phyloP scores from a whole-genome alignment of 352 stramenopile species.

The Phytophthora capsici region DNA sequence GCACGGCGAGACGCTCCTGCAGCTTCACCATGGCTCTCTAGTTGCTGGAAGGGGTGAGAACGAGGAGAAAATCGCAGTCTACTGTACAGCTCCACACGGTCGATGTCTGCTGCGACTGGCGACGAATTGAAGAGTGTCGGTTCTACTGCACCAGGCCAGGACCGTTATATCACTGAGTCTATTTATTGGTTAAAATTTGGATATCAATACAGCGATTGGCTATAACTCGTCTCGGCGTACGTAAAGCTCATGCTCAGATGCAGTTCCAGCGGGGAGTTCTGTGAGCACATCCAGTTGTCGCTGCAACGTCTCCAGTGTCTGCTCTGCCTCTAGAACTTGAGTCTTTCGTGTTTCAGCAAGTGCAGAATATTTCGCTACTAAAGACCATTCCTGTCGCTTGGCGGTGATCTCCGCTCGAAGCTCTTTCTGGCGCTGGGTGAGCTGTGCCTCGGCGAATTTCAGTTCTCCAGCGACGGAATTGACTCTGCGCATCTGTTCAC shows the following conservation, averaged over 20 bases:
- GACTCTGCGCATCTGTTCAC: constrained; percentile 25
- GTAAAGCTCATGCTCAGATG: constrained; percentile 8
- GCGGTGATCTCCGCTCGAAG: constrained; percentile 48
- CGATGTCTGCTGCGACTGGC: constrained; percentile 11
- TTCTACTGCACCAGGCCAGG: constrained; percentile 15
- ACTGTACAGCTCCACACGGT: constrained; percentile 6
- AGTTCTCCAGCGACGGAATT: constrained; percentile 35
- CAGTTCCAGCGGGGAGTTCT: not conserved
- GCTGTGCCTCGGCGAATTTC: constrained; percentile 53
- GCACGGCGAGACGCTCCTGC: constrained; percentile 63
- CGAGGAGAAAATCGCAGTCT: not conserved
- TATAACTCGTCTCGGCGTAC: constrained; percentile 16
- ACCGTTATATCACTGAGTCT: constrained; percentile 9
- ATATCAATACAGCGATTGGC: constrained; percentile 14
- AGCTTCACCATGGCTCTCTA: constrained; percentile 31
- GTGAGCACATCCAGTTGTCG: constrained; percentile 36
- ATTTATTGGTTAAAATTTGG: not conserved
- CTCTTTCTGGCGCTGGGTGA: constrained; percentile 59
- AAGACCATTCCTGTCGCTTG: constrained; percentile 41
- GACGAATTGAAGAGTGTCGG: constrained; percentile 31
- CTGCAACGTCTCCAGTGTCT: constrained; percentile 51
- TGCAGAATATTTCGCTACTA: constrained; percentile 39
- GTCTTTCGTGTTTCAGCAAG: constrained; percentile 39
- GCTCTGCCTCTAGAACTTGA: constrained; percentile 51
- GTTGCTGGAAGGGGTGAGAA: not conserved